phyloP scores from a whole-genome alignment of 2,329 filamentous ascomycete genomes.

The Alternaria consortialis region DNA sequence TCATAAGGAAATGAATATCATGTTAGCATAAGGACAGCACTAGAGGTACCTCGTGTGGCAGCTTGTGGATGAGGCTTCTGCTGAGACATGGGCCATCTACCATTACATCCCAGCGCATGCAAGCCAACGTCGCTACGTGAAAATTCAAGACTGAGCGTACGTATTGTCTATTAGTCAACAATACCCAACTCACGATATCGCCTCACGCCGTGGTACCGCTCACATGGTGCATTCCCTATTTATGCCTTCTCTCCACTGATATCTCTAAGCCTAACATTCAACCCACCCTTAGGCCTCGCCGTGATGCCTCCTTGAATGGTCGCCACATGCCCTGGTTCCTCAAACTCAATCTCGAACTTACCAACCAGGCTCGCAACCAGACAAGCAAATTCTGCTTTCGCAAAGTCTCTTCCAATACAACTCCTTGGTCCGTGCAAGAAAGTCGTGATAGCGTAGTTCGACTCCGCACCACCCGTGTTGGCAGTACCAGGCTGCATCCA shows the following conservation, averaged over 20 bases:
- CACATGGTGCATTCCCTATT: neutral
- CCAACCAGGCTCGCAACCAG: slow-evolving; percentile 80
- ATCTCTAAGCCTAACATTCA: slow-evolving; percentile 71
- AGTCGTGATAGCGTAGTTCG: slow-evolving; percentile 80
- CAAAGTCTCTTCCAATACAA: slow-evolving; percentile 85
- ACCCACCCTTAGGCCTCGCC: slow-evolving; percentile 73
- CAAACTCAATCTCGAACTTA: slow-evolving; percentile 73
- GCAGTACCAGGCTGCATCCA: slow-evolving; percentile 55
- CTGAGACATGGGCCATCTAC: neutral
- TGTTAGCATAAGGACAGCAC: neutral
- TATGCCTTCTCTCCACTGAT: slow-evolving; percentile 1
- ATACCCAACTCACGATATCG: neutral
- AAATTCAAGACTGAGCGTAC: neutral
- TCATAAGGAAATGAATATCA: neutral
- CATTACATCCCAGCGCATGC: too few species aligned
- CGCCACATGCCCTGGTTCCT: slow-evolving; percentile 67
- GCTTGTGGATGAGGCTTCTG: neutral
- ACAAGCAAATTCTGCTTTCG: slow-evolving; percentile 84
- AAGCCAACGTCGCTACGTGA: neutral
- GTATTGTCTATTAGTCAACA: neutral
- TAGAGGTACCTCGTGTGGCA: neutral
- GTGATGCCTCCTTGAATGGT: slow-evolving; percentile 76
- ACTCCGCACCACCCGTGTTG: slow-evolving; percentile 75
- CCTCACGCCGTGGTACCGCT: neutral
- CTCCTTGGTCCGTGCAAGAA: slow-evolving; percentile 87